Conservation (phyloP, 257 asterid genomes). For the Eustoma russellianum region DNA sequence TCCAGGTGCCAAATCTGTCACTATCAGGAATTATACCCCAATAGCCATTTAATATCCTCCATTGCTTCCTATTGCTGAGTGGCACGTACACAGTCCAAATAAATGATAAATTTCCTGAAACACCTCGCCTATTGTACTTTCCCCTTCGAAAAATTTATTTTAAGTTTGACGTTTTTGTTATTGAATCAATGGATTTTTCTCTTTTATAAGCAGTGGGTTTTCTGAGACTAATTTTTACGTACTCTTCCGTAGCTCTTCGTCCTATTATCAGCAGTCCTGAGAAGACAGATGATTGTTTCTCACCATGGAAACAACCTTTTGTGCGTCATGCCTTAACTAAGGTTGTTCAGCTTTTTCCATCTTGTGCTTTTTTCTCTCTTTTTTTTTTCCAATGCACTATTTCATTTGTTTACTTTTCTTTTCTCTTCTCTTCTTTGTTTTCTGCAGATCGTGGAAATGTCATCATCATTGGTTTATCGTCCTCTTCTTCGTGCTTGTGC, state of each 20-base stretch:
- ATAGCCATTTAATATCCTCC: not conserved
- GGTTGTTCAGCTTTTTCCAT: slow-evolving; percentile 31
- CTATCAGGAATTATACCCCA: slow-evolving; percentile 1
- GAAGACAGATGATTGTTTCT: slow-evolving; percentile 74
- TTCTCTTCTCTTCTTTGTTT: slow-evolving; percentile 13
- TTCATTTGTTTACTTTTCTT: slow-evolving; percentile 10
- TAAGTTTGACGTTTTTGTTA: not conserved
- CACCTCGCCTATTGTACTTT: not conserved
- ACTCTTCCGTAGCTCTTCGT: slow-evolving; percentile 69
- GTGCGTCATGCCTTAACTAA: slow-evolving; percentile 77
- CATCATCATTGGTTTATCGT: slow-evolving; percentile 59
- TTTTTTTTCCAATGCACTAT: slow-evolving; percentile 5
- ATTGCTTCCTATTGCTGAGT: not conserved
- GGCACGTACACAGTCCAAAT: not conserved
- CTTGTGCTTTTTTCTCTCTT: slow-evolving; percentile 1
- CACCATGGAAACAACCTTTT: slow-evolving; percentile 75
- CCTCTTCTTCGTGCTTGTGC: slow-evolving; percentile 89
- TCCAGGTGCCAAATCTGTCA: slow-evolving; percentile 51
- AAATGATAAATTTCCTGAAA: not conserved
- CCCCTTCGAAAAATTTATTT: not conserved
- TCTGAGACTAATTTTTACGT: slow-evolving; percentile 16
- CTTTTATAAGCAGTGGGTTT: slow-evolving; percentile 1
- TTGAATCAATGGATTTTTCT: not conserved
- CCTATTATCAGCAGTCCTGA: slow-evolving; percentile 56
- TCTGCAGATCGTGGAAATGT: slow-evolving; percentile 81